Percentiles rank a stretch among this genome's conserved stretches.
Conservation (phyloP, 2,329 filamentous ascomycete species). For the Tolypocladium endophyticum region DNA sequence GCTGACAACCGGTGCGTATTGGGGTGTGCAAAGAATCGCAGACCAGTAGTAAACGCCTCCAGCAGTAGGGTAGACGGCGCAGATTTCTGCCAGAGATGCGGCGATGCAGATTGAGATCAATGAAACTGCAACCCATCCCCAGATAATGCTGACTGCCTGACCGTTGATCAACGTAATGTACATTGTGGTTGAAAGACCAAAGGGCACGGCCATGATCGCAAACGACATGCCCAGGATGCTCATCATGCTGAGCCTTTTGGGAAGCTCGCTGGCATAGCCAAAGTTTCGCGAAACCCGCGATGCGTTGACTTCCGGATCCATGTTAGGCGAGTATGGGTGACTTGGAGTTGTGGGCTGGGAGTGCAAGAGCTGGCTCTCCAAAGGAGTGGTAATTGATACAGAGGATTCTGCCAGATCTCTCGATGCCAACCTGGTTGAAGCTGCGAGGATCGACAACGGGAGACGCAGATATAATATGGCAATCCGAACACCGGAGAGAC, state of each 20-base stretch:
- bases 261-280: slow-evolving; percentile 39
- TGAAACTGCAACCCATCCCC: slow-evolving; percentile 54
- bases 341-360: not conserved
- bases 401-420: not conserved
- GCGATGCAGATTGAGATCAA: slow-evolving; percentile 64
- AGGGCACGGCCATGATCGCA: slow-evolving; percentile 40
- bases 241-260: slow-evolving; percentile 38
- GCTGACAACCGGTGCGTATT: slow-evolving; percentile 52
- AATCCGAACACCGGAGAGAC: not conserved
- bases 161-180: slow-evolving; percentile 54
- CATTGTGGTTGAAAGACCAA: slow-evolving; percentile 37
- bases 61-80: slow-evolving; percentile 51
- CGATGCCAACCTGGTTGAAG: not conserved
- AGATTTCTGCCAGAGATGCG: slow-evolving; percentile 61
- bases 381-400: not conserved
- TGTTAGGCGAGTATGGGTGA: not conserved
- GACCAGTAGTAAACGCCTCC: slow-evolving; percentile 67
- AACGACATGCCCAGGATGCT: slow-evolving; percentile 38
- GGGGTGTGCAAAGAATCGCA: slow-evolving; percentile 50
- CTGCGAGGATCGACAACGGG: not conserved
- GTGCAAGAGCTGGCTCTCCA: not conserved
- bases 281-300: slow-evolving; percentile 9
- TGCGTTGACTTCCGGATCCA: not conserved
- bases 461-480: not conserved
- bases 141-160: slow-evolving; percentile 62